phyloP scores from a whole-genome alignment of 2,329 filamentous ascomycete genomes.

The Rhynchosporium agropyri region DNA sequence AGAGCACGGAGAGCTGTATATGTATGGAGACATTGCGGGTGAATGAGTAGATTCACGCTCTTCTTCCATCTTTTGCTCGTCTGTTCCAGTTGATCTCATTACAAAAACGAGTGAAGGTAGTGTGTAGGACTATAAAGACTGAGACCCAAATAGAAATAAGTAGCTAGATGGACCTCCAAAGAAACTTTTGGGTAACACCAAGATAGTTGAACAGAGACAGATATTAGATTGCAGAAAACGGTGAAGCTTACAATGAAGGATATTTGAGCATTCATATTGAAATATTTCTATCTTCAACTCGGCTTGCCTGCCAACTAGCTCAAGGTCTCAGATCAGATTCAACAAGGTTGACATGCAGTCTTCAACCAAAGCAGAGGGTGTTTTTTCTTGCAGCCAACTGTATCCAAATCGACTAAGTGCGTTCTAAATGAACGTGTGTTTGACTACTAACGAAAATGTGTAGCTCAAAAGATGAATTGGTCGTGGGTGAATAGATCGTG shows the following conservation, averaged over 20 bases:
- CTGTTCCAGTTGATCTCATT: conserved; percentile 12
- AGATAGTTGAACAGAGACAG: background rate
- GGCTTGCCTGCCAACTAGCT: conserved; percentile 26
- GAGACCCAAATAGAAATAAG: background rate
- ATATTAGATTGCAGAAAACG: background rate
- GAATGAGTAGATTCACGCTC: conserved; percentile 15
- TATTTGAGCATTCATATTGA: conserved; percentile 59
- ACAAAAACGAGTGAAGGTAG: conserved; percentile 17
- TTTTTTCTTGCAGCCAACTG: conserved; percentile 38
- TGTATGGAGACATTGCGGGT: conserved; percentile 17
- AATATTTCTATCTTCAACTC: conserved; percentile 26
- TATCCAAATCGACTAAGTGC: conserved; percentile 17
- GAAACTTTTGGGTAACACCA: background rate
- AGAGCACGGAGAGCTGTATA: conserved; percentile 2
- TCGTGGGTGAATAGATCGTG: background rate
- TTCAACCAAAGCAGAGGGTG: conserved; percentile 33
- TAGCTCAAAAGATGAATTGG: background rate
- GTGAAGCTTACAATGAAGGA: conserved; percentile 56
- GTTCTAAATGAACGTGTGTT: background rate
- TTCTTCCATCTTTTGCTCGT: background rate
- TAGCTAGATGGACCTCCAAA: background rate
- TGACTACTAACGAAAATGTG: background rate
- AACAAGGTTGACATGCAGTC: conserved; percentile 38
- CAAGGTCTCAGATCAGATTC: conserved; percentile 10
- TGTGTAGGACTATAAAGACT: background rate